Conservation (phyloP, 345 rosid genomes). For the Eucalyptus caleyi region DNA sequence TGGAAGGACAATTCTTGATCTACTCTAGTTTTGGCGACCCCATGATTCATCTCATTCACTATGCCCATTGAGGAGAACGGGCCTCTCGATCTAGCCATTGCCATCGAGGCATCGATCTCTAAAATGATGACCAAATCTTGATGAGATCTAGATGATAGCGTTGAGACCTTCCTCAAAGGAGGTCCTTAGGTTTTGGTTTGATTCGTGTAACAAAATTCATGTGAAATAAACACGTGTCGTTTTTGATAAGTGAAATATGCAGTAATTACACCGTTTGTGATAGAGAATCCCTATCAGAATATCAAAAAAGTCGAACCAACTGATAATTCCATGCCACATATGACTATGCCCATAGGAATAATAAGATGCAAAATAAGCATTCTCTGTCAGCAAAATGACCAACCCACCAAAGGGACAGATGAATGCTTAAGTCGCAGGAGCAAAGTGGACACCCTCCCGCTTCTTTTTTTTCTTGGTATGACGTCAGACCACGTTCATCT, state of each 20-base stretch:
- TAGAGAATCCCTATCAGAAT: neutral
- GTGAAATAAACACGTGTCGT: rapidly evolving
- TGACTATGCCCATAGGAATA: neutral
- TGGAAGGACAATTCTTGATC: neutral
- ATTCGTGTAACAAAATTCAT: rapidly evolving
- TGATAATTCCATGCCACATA: neutral
- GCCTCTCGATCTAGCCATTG: neutral
- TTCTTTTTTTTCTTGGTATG: neutral
- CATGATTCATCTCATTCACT: neutral
- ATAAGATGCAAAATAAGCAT: neutral
- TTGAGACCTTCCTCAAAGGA: neutral
- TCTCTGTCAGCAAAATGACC: neutral
- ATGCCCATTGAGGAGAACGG: rapidly evolving
- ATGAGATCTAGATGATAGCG: neutral
- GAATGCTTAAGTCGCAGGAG: neutral
- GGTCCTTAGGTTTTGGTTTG: neutral
- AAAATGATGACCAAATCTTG: neutral
- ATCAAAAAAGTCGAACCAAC: neutral
- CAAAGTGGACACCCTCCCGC: neutral
- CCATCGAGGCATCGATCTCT: neutral
- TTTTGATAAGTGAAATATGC: rapidly evolving
- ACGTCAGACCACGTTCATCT: neutral
- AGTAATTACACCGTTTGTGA: rapidly evolving
- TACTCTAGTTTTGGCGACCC: neutral
- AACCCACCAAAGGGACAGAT: neutral